Conservation (phyloP, 148 eudicot species). For the Pharnaceum exiguum region DNA sequence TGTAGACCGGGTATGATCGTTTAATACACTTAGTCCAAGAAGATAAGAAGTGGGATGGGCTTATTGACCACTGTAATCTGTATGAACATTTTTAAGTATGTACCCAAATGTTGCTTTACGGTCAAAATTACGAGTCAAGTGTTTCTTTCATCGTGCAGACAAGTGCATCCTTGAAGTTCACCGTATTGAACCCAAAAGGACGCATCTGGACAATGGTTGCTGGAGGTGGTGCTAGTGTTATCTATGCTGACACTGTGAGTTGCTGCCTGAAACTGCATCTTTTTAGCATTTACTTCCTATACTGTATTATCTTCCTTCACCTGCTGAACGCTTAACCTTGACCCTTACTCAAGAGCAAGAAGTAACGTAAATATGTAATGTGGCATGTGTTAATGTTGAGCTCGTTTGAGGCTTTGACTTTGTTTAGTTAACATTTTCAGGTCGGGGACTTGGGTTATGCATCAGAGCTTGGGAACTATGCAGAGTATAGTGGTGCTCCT, state of each 20-base stretch:
- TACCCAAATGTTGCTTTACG: not conserved
- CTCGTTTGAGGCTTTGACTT: not conserved
- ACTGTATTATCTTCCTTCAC: not conserved
- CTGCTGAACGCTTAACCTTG: too few relatives aligned
- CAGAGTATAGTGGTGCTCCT: conserved; percentile 93
- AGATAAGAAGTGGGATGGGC: too few relatives aligned
- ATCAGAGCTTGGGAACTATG: conserved; percentile 81
- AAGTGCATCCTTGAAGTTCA: conserved; percentile 82
- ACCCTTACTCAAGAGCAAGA: too few relatives aligned
- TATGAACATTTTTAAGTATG: not conserved
- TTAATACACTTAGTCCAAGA: too few relatives aligned
- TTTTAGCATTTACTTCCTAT: not conserved
- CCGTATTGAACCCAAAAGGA: conserved; percentile 78
- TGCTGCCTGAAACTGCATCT: not conserved
- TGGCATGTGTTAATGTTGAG: not conserved
- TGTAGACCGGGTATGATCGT: too few relatives aligned
- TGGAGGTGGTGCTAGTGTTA: conserved; percentile 96
- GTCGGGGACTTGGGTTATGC: conserved; percentile 93
- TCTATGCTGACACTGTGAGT: conserved; percentile 83
- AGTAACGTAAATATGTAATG: not conserved
- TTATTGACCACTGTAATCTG: not conserved
- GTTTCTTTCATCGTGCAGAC: conserved; percentile 47
- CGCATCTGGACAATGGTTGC: conserved; percentile 96
- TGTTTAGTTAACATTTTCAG: conserved; percentile 17
- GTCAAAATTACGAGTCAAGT: not conserved